phyloP scores from a whole-genome alignment of 2,329 filamentous ascomycete species.

The Cladosporium sp. region DNA sequence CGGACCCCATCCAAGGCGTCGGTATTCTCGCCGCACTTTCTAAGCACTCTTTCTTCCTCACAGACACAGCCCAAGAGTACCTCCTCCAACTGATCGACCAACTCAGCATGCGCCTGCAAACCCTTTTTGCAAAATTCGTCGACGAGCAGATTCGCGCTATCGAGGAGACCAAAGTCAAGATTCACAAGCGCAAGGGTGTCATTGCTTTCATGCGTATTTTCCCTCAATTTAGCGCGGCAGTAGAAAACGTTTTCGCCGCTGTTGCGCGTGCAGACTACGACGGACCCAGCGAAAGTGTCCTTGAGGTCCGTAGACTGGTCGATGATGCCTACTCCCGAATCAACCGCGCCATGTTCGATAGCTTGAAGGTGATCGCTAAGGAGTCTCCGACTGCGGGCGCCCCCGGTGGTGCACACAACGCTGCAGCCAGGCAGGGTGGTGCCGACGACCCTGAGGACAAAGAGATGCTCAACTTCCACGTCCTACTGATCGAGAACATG shows the following conservation, averaged over 20 bases:
- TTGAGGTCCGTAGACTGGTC: conserved; percentile 67
- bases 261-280: conserved; percentile 43
- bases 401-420: conserved; percentile 42
- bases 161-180: conserved; percentile 97
- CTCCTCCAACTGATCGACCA: conserved; percentile 72
- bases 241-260: conserved; percentile 73
- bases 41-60: conserved; percentile 69
- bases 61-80: conserved; percentile 91
- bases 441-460: conserved; percentile 77
- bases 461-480: conserved; percentile 94
- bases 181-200: conserved; percentile 96
- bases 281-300: conserved; percentile 43
- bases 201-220: conserved; percentile 94
- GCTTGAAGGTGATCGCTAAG: conserved; percentile 87
- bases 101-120: conserved; percentile 67
- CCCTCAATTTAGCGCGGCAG: conserved; percentile 73
- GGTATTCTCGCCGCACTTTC: conserved; percentile 79
- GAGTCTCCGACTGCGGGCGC: conserved; percentile 54
- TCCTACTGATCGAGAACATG: conserved; percentile 97
- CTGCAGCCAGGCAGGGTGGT: conserved; percentile 32
- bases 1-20: conserved; percentile 86
- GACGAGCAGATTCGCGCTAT: conserved; percentile 94
- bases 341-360: conserved; percentile 95
- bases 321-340: conserved; percentile 85
- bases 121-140: conserved; percentile 79